Conservation (phyloP, 148 eudicot genomes). For the Vaccinium vitisidaea region DNA sequence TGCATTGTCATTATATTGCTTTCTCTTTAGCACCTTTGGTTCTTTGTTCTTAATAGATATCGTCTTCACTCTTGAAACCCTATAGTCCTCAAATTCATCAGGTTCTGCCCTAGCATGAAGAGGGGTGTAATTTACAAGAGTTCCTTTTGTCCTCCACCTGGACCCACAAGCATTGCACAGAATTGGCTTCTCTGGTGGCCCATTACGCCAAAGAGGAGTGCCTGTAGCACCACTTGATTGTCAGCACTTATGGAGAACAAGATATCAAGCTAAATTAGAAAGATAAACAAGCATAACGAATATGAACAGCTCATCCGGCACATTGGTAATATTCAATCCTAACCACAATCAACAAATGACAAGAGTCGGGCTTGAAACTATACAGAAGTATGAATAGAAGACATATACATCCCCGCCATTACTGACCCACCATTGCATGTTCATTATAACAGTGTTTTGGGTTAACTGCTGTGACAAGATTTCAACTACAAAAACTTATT, state of each 20-base stretch:
- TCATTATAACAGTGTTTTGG: background rate
- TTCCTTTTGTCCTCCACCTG: slow-evolving; percentile 97
- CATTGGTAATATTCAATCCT: background rate
- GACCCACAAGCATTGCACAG: slow-evolving; percentile 99
- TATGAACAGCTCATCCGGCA: background rate
- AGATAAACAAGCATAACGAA: slow-evolving; percentile 4
- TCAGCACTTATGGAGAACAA: slow-evolving; percentile 32
- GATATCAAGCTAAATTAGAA: background rate
- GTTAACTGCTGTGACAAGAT: background rate
- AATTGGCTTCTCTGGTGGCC: slow-evolving; percentile 97
- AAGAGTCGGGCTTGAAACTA: background rate
- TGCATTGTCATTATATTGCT: slow-evolving; percentile 43
- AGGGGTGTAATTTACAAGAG: slow-evolving; percentile 85
- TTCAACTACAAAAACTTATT: background rate
- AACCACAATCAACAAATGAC: background rate
- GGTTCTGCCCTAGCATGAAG: slow-evolving; percentile 77
- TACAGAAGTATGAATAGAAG: background rate
- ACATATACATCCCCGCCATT: background rate
- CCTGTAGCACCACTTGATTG: slow-evolving; percentile 41
- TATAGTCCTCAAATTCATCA: slow-evolving; percentile 65
- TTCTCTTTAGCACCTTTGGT: slow-evolving; percentile 62
- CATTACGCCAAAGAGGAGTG: slow-evolving; percentile 99
- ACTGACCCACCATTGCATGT: background rate
- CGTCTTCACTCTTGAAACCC: slow-evolving; percentile 50
- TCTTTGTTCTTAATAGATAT: slow-evolving; percentile 66